Percentiles rank a stretch among this genome's conserved stretches.
phyloP scores from a whole-genome alignment of 208 protist species.

The Trypanosoma lewisi region DNA sequence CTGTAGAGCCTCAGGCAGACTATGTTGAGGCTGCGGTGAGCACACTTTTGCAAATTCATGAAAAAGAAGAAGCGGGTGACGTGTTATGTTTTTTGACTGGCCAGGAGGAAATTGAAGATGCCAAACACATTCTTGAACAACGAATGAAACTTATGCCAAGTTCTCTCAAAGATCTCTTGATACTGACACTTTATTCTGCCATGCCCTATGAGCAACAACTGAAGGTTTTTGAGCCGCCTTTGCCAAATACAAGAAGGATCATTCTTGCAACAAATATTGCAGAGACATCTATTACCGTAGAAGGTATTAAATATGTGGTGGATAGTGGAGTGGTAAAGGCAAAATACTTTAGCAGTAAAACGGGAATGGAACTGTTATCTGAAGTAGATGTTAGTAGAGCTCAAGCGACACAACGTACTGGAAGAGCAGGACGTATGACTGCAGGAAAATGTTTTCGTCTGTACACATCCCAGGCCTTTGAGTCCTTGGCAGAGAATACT shows the following conservation, averaged over 20 bases:
- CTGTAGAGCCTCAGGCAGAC: conserved; percentile 93
- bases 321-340: conserved; percentile 98
- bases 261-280: conserved; percentile 99
- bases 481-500: conserved; percentile 94
- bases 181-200: conserved; percentile 92
- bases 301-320: conserved; percentile 98
- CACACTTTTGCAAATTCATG: conserved; percentile 97
- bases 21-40: conserved; percentile 97
- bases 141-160: conserved; percentile 74
- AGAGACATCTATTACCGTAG: conserved; percentile 99
- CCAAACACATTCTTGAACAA: conserved; percentile 74
- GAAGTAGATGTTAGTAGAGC: conserved; percentile 93
- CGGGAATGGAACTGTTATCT: conserved; percentile 96
- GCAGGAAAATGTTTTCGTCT: conserved; percentile 98
- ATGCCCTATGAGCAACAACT: conserved; percentile 97
- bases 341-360: conserved; percentile 97
- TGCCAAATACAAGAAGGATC: conserved; percentile 86
- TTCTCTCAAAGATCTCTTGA: conserved; percentile 57
- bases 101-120: conserved; percentile 91
- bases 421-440: conserved; percentile 95
- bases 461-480: conserved; percentile 95
- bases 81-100: conserved; percentile 99
- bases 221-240: conserved; percentile 94
- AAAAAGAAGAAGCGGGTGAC: conserved; percentile 95
- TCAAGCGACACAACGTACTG: conserved; percentile 95